These are phyloP conservation scores for Colletotrichum melonis DNA, from an alignment of 2,329 filamentous ascomycete species.

Conservation along the genomic window DNA sequence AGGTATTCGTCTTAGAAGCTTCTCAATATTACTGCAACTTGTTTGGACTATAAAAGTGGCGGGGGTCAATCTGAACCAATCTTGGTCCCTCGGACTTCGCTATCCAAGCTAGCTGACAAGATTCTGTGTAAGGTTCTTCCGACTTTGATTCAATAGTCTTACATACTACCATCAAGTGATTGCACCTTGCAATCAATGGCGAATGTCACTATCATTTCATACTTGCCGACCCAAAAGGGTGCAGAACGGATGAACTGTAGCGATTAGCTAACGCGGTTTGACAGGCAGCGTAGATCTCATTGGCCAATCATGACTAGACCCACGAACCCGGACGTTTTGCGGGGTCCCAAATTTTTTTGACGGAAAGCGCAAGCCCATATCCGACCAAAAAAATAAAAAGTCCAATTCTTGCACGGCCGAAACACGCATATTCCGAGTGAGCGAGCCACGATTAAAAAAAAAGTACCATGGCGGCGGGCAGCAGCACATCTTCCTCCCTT, in stretches of 20 bases:
- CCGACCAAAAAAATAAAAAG: slow-evolving; percentile 16
- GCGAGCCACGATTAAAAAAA: neutral
- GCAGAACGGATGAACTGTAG: neutral
- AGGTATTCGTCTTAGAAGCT: neutral
- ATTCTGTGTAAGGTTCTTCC: neutral
- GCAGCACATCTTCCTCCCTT: slow-evolving; percentile 67
- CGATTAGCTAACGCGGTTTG: slow-evolving; percentile 12
- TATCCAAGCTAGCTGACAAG: neutral
- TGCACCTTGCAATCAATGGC: neutral
- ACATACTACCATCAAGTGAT: too few relatives aligned
- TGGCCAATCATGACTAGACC: slow-evolving; percentile 26
- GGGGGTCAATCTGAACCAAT: neutral
- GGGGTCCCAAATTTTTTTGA: slow-evolving; percentile 35
- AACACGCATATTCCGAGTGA: slow-evolving; percentile 16
- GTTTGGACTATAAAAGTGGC: neutral
- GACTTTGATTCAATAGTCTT: too few relatives aligned
- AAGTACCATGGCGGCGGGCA: slow-evolving; percentile 43
- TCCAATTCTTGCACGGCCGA: slow-evolving; percentile 31
- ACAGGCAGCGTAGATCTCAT: slow-evolving; percentile 7
- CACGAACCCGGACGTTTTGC: slow-evolving; percentile 19
- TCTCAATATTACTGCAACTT: neutral
- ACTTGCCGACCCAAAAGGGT: neutral
- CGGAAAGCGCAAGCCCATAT: slow-evolving; percentile 15
- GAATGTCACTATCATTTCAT: neutral
- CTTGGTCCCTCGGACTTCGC: neutral